Percentiles rank a stretch among this genome's conserved stretches.
Conservation (phyloP, 306 rosid genomes). For the Bauhinia variegata region DNA sequence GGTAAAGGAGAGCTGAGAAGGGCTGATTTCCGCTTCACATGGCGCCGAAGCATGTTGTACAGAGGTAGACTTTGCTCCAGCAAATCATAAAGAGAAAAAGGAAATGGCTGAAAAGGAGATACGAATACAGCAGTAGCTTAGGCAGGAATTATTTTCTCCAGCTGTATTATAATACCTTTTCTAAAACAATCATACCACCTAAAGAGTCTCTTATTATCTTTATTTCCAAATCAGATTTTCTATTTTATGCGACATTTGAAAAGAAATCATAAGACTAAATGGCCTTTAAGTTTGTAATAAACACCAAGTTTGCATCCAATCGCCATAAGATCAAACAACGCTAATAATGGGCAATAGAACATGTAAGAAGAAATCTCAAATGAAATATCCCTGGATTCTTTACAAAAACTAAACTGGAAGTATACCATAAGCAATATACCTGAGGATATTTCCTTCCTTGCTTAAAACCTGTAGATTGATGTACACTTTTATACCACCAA, state of each 20-base stretch:
- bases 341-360: not conserved
- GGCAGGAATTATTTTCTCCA: not conserved
- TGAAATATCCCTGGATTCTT: not conserved
- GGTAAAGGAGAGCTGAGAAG: conserved; percentile 63
- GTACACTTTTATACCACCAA: conserved; percentile 76
- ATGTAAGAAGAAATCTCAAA: not conserved
- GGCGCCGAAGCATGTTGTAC: conserved; percentile 70
- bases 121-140: conserved; percentile 30
- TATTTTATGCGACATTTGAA: not conserved
- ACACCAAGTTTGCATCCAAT: conserved; percentile 1
- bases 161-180: not conserved
- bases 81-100: conserved; percentile 59
- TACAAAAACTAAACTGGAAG: conserved; percentile 20
- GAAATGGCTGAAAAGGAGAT: conserved; percentile 59
- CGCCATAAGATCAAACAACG: not conserved
- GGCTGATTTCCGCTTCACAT: conserved; percentile 53
- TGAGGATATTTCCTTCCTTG: conserved; percentile 55
- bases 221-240: not conserved
- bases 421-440: conserved; percentile 44
- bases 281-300: not conserved
- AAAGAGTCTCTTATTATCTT: not conserved
- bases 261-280: conserved; percentile 3
- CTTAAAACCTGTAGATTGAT: conserved; percentile 66
- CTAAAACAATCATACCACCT: not conserved
- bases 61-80: conserved; percentile 80